Conservation (phyloP, 2,329 filamentous ascomycete genomes). For the Clonostachys byssicola region DNA sequence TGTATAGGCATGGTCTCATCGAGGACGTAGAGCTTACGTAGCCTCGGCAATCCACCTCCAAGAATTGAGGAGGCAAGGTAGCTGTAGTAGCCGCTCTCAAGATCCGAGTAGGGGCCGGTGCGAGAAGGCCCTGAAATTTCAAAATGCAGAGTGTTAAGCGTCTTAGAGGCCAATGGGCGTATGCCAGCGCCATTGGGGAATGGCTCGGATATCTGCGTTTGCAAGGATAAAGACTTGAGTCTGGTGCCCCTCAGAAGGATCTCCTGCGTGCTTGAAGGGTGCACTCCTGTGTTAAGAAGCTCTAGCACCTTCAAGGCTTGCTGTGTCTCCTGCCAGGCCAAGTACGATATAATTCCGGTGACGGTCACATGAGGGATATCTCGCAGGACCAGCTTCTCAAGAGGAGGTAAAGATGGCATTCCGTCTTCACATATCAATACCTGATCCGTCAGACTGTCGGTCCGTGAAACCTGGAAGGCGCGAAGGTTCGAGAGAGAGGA, state of each 20-base stretch:
- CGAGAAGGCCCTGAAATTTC: conserved; percentile 66
- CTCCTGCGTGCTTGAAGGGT: conserved; percentile 54
- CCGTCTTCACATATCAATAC: conserved; percentile 65
- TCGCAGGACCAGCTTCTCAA: conserved; percentile 70
- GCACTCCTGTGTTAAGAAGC: conserved; percentile 68
- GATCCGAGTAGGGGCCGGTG: conserved; percentile 51
- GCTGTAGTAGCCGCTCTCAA: conserved; percentile 67
- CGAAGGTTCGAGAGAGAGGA: conserved; percentile 62
- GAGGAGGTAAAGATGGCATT: conserved; percentile 67
- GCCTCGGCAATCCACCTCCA: conserved; percentile 66
- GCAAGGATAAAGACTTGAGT: conserved; percentile 53
- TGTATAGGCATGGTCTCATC: conserved; percentile 80
- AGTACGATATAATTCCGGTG: conserved; percentile 64
- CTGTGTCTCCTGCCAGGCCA: conserved; percentile 56
- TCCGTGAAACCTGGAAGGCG: conserved; percentile 70
- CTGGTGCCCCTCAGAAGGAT: conserved; percentile 53
- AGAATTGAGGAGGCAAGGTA: conserved; percentile 84
- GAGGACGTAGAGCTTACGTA: conserved; percentile 78
- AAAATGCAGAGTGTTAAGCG: conserved; percentile 71
- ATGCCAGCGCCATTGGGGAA: conserved; percentile 42
- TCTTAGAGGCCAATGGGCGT: conserved; percentile 63
- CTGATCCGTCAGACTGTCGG: conserved; percentile 69
- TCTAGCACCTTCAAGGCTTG: conserved; percentile 63
- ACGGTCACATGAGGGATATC: conserved; percentile 69
- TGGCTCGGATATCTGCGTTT: conserved; percentile 42